Conservation (phyloP, 73 alveolate species). For the Tetrahymena elliotti region DNA sequence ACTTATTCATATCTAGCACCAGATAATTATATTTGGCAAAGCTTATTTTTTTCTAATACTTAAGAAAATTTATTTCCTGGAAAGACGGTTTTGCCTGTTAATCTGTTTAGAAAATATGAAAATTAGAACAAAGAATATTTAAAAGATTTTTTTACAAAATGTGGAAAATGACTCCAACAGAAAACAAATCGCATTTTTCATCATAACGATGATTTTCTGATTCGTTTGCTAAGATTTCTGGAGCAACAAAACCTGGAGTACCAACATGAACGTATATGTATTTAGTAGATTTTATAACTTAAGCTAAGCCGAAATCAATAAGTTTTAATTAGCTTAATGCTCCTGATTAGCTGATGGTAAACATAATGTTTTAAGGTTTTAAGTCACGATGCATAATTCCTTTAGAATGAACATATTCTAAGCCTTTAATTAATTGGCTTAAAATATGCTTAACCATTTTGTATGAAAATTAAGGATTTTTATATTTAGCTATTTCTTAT, state of each 20-base stretch:
- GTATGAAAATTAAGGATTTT: neutral
- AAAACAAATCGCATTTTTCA: constrained; percentile 21
- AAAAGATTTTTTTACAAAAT: neutral
- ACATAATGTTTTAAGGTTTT: constrained; percentile 48
- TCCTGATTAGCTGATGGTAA: neutral
- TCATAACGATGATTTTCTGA: constrained; percentile 21
- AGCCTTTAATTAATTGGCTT: neutral
- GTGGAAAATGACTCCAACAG: constrained; percentile 17
- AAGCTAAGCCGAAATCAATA: neutral
- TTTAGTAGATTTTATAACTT: neutral
- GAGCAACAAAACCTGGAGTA: constrained; percentile 50
- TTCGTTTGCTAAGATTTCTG: constrained; percentile 36
- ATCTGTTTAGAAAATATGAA: neutral
- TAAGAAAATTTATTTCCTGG: neutral
- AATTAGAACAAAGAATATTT: neutral
- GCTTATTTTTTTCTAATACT: neutral
- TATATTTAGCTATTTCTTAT: neutral
- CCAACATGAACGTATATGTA: constrained; percentile 12
- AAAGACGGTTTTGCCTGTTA: neutral
- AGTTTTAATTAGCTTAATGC: neutral
- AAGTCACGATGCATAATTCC: constrained; percentile 53
- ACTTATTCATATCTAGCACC: neutral
- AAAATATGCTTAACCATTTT: neutral
- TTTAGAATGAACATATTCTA: constrained; percentile 21
- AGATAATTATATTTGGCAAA: neutral